Percentiles rank a stretch among this genome's conserved stretches.
phyloP scores from a whole-genome alignment of 1,284 basidiomycete genomes.

The Rhodotorula sp. region DNA sequence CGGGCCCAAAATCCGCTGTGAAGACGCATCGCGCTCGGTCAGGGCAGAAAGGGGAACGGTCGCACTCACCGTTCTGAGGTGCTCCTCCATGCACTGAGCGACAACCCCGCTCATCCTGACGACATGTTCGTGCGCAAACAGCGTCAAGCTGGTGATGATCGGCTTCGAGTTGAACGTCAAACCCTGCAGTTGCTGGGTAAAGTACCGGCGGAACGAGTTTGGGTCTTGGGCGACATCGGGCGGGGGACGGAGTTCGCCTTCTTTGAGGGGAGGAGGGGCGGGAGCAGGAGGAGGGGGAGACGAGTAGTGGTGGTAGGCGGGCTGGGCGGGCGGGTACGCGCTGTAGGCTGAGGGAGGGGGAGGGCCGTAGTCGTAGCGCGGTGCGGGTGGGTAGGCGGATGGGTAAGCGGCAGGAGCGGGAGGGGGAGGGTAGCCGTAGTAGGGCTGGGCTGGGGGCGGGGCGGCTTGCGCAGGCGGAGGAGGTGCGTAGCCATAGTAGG shows the following conservation, averaged over 20 bases:
- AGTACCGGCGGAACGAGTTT: constrained; percentile 64
- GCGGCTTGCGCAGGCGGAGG: too few species aligned
- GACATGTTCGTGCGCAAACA: constrained; percentile 84
- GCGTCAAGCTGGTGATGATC: constrained; percentile 90
- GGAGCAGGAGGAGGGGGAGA: not conserved
- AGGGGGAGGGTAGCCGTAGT: constrained; percentile 3
- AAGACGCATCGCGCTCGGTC: too few species aligned
- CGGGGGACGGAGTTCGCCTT: constrained; percentile 31
- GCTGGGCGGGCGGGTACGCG: not conserved
- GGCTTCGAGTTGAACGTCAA: constrained; percentile 95
- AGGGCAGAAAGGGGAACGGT: too few species aligned
- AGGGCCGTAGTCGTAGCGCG: not conserved
- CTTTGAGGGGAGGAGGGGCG: constrained; percentile 2
- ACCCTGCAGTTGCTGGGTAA: constrained; percentile 66
- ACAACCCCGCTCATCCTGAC: constrained; percentile 74
- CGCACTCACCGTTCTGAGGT: constrained; percentile 64
- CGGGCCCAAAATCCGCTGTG: too few species aligned
- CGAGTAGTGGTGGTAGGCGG: not conserved
- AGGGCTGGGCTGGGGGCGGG: not conserved
- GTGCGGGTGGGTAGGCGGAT: constrained; percentile 4
- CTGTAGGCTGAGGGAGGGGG: not conserved
- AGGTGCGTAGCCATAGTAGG: not conserved
- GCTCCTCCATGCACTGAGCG: constrained; percentile 79
- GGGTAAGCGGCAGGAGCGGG: constrained; percentile 7
- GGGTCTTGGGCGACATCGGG: constrained; percentile 51